Evolutionary conservation across 805 yeast genomes (phyloP).

Genomic region (Saccharomycopsis malanga): DNA sequence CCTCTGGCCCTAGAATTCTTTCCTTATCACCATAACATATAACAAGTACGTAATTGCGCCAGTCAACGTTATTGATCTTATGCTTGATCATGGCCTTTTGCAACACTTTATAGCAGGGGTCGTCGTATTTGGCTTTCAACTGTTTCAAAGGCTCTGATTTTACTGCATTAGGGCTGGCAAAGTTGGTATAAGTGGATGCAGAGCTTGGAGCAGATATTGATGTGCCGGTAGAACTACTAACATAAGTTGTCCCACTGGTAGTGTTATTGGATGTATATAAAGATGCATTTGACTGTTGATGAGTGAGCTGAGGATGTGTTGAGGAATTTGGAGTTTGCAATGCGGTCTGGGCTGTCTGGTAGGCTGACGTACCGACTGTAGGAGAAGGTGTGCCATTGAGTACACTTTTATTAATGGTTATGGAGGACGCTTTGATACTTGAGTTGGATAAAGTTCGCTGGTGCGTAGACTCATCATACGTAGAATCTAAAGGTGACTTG

Average conservation of each 20-base stretch:
- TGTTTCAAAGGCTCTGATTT: conserved; percentile 25
- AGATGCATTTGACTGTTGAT: conserved; percentile 9
- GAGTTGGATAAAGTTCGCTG: conserved; percentile 14
- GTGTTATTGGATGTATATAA: conserved; percentile 3
- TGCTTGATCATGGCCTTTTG: conserved; percentile 87
- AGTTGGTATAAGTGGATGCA: conserved; percentile 7
- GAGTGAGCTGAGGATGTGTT: conserved; percentile 1
- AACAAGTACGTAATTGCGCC: conserved; percentile 83
- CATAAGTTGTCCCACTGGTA: background rate
- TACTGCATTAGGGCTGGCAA: conserved; percentile 10
- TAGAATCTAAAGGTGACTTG: conserved; percentile 3
- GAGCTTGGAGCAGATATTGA: conserved; percentile 11
- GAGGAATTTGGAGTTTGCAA: conserved; percentile 18
- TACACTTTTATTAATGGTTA: conserved; percentile 3
- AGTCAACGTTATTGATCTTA: conserved; percentile 66
- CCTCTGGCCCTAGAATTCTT: conserved; percentile 72
- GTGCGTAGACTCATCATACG: conserved; percentile 9
- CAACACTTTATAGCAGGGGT: conserved; percentile 80
- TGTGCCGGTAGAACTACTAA: background rate
- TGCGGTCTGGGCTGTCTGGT: conserved; percentile 19
- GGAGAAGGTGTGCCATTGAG: conserved; percentile 18
- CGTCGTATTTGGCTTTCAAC: conserved; percentile 40
- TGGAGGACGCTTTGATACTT: conserved; percentile 6
- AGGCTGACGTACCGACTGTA: conserved; percentile 10
- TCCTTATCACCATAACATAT: conserved; percentile 90